Evolutionary conservation across 352 stramenopile genomes (phyloP).

Genomic region (Globisporangium polare): DNA sequence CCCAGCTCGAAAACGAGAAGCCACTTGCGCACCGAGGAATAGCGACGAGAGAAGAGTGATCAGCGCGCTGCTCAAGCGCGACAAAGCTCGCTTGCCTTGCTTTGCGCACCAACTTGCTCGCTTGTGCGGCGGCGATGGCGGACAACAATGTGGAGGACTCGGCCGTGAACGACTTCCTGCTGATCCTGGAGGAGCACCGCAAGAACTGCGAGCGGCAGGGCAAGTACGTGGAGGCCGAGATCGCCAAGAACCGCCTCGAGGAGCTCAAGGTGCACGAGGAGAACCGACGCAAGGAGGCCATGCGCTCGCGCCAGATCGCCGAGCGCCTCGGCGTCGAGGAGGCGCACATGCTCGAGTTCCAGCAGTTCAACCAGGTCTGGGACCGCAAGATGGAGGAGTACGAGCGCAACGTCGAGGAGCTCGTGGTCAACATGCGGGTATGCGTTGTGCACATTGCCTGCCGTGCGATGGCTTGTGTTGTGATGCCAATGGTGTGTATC

Average conservation of each 20-base stretch:
- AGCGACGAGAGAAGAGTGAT: background rate
- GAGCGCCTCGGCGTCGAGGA: conserved; percentile 95
- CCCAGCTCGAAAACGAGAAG: background rate
- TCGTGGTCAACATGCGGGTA: conserved; percentile 89
- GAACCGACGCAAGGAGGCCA: conserved; percentile 93
- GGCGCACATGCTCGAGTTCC: conserved; percentile 97
- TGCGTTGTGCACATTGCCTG: background rate
- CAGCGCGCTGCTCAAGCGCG: background rate
- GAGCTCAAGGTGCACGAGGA: conserved; percentile 96
- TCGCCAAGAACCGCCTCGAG: conserved; percentile 95
- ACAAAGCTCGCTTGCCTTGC: background rate
- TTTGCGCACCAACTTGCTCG: background rate
- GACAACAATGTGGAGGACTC: conserved; percentile 68
- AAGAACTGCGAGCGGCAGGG: conserved; percentile 97
- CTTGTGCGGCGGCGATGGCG: conserved; percentile 16
- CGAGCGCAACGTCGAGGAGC: conserved; percentile 88
- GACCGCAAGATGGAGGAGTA: conserved; percentile 96
- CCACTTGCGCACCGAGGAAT: background rate
- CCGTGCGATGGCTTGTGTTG: background rate
- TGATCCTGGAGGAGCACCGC: conserved; percentile 93
- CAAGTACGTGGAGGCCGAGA: conserved; percentile 97
- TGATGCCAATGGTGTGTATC: background rate
- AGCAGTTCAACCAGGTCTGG: conserved; percentile 97
- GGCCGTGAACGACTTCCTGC: conserved; percentile 81
- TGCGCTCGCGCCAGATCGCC: conserved; percentile 93